Evolutionary conservation across 106 monocot genomes (phyloP).

Genomic region (Vanilla planifolia): DNA sequence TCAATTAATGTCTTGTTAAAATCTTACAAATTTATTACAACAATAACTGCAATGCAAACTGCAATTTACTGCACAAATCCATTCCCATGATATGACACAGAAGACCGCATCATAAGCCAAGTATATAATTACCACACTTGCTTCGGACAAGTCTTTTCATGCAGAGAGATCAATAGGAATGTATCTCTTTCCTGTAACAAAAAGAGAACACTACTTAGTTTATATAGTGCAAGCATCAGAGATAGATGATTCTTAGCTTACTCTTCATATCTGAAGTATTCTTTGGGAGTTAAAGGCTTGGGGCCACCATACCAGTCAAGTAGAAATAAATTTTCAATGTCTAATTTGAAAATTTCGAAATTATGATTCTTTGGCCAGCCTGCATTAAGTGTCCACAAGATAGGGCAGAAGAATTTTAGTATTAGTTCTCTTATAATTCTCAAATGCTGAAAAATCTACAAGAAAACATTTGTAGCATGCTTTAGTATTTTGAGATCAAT

Average conservation of each 20-base stretch:
- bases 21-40: too few species aligned
- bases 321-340: constrained; percentile 33
- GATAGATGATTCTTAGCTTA: constrained; percentile 7
- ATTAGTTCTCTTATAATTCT: background rate
- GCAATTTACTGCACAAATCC: too few species aligned
- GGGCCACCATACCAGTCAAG: constrained; percentile 37
- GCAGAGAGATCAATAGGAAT: too few species aligned
- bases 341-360: constrained; percentile 30
- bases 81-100: too few species aligned
- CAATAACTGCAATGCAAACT: too few species aligned
- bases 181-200: too few species aligned
- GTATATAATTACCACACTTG: too few species aligned
- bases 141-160: too few species aligned
- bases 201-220: too few species aligned
- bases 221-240: background rate
- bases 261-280: constrained; percentile 19
- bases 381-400: constrained; percentile 7
- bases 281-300: constrained; percentile 19
- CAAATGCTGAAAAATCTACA: too few species aligned
- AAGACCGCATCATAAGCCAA: too few species aligned
- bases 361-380: constrained; percentile 28
- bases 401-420: background rate
- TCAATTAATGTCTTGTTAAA: too few species aligned
- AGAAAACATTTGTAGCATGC: background rate
- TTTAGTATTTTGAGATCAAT: background rate